phyloP scores from a whole-genome alignment of 768 basidiomycete genomes.

The Strobilomyces echinocephalus region DNA sequence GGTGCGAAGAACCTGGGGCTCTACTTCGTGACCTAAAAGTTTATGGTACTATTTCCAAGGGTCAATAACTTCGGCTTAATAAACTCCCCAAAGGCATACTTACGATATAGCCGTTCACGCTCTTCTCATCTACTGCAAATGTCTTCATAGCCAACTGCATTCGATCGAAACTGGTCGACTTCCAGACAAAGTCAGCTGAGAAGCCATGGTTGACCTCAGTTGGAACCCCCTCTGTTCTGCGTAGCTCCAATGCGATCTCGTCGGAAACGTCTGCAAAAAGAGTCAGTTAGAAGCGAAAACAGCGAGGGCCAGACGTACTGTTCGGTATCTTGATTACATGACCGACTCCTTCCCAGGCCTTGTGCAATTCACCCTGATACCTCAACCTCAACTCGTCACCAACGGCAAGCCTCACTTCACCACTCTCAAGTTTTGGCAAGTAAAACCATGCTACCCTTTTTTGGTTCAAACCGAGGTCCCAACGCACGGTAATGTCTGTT shows the following conservation, averaged over 20 bases:
- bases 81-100: conserved; percentile 29
- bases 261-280: conserved; percentile 82
- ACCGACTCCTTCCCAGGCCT: conserved; percentile 95
- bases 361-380: conserved; percentile 85
- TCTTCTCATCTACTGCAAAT: conserved; percentile 98
- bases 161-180: conserved; percentile 97
- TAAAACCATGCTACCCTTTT: conserved; percentile 99
- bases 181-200: conserved; percentile 99
- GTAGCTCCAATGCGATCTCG: conserved; percentile 91
- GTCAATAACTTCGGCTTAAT: conserved; percentile 1
- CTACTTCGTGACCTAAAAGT: conserved; percentile 94
- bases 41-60: conserved; percentile 80
- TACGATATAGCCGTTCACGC: conserved; percentile 97
- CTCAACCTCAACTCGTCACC: conserved; percentile 92
- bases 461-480: conserved; percentile 98
- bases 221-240: conserved; percentile 88
- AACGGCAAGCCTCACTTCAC: conserved; percentile 93
- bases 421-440: conserved; percentile 95
- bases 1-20: conserved; percentile 84
- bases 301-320: conserved; percentile 51
- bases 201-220: conserved; percentile 93
- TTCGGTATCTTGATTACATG: conserved; percentile 99
- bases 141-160: conserved; percentile 99
- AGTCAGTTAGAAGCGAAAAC: conserved; percentile 5
- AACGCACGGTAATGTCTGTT: conserved; percentile 90